Percentiles rank a stretch among this genome's conserved stretches.
Evolutionary conservation across 1,139 yeast species (phyloP).

Genomic region (Blastobotrys apis): DNA sequence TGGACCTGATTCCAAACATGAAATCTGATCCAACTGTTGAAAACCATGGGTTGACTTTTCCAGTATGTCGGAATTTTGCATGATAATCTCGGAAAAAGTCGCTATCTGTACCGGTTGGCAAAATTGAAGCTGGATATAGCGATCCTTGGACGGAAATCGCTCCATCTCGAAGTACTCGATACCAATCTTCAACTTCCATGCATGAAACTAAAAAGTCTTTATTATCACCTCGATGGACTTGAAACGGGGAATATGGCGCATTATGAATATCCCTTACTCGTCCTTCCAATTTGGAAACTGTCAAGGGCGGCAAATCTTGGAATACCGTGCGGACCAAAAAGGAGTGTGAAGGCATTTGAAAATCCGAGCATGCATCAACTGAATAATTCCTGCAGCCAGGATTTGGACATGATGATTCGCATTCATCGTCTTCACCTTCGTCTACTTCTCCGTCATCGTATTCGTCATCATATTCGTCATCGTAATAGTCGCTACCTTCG

Average conservation of each 20-base stretch:
- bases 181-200: slow-evolving; percentile 9
- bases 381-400: slow-evolving; percentile 20
- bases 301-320: slow-evolving; percentile 8
- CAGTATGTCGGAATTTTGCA: neutral
- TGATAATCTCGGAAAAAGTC: slow-evolving; percentile 16
- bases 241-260: slow-evolving; percentile 10
- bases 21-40: slow-evolving; percentile 4
- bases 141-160: slow-evolving; percentile 8
- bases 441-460: slow-evolving; percentile 11
- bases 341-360: slow-evolving; percentile 19
- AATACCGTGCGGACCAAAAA: slow-evolving; percentile 16
- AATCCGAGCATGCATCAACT: slow-evolving; percentile 14
- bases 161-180: slow-evolving; percentile 16
- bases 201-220: slow-evolving; percentile 16
- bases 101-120: slow-evolving; percentile 18
- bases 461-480: slow-evolving; percentile 12
- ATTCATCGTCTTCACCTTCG: slow-evolving; percentile 8
- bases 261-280: slow-evolving; percentile 11
- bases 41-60: slow-evolving; percentile 10
- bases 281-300: slow-evolving; percentile 9
- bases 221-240: slow-evolving; percentile 12
- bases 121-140: slow-evolving; percentile 15
- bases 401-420: slow-evolving; percentile 17
- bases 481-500: slow-evolving; percentile 8
- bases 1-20: slow-evolving; percentile 1